Conservation (phyloP, 75 land plant genomes). For the Azolla pinnata region DNA sequence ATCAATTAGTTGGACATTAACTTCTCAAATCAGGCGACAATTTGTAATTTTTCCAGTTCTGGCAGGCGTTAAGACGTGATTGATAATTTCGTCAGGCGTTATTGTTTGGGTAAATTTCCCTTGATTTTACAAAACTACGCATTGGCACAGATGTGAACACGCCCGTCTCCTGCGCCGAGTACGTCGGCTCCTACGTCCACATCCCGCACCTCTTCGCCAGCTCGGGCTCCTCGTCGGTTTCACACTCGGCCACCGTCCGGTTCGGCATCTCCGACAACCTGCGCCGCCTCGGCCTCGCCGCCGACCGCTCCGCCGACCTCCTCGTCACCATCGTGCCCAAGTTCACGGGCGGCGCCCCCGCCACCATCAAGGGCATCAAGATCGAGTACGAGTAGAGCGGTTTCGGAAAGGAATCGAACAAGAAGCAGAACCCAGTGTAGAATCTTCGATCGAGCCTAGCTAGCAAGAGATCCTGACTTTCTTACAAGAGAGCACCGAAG, state of each 20-base stretch:
- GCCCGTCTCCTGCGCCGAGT: conserved; percentile 10
- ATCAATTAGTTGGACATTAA: too few relatives aligned
- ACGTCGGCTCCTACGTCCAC: conserved; percentile 21
- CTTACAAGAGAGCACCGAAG: too few relatives aligned
- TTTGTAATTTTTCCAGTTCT: too few relatives aligned
- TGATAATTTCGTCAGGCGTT: too few relatives aligned
- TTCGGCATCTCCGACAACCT: conserved; percentile 14
- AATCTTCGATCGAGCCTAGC: too few relatives aligned
- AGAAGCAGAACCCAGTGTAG: too few relatives aligned
- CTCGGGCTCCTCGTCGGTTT: background rate
- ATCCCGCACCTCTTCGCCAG: conserved; percentile 16
- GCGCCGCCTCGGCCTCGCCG: conserved; percentile 11
- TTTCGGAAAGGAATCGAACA: too few relatives aligned
- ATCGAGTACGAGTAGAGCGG: conserved; percentile 11
- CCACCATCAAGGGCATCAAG: conserved; percentile 10
- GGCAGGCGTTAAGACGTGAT: too few relatives aligned
- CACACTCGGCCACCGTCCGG: background rate
- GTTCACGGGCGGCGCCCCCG: background rate
- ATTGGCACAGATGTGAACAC: conserved; percentile 15
- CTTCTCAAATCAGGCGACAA: too few relatives aligned
- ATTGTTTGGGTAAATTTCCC: too few relatives aligned
- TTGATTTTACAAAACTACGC: too few relatives aligned
- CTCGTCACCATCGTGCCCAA: conserved; percentile 10
- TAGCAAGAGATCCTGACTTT: too few relatives aligned
- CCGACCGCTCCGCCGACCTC: conserved; percentile 5